phyloP scores from a whole-genome alignment of 2,329 filamentous ascomycete species.

The Alternaria novae-zelandiae region DNA sequence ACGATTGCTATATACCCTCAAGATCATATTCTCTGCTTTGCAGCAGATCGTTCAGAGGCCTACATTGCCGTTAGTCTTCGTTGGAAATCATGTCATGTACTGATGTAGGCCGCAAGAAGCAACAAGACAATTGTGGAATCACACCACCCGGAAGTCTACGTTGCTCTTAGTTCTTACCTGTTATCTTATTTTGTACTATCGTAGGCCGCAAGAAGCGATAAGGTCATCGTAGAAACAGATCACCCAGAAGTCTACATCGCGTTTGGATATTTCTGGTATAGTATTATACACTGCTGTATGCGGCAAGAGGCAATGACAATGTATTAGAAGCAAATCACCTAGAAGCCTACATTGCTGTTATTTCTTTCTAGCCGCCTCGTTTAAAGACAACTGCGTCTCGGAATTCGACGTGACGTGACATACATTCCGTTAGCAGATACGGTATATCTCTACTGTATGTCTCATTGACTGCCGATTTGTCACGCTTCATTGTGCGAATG shows the following conservation, averaged over 20 bases:
- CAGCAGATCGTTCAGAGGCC: neutral
- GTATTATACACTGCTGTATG: neutral
- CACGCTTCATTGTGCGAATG: neutral
- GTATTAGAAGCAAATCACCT: neutral
- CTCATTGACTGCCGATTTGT: neutral
- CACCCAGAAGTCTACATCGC: neutral
- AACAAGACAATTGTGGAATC: neutral
- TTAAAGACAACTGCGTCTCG: neutral
- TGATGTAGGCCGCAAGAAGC: neutral
- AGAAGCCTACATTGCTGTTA: neutral
- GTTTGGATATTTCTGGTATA: neutral
- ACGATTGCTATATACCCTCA: neutral
- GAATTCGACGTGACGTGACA: neutral
- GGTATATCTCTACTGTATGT: no score
- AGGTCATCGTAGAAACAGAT: neutral
- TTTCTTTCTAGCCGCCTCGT: neutral
- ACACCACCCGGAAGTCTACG: neutral
- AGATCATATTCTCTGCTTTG: no score
- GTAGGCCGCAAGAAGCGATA: neutral
- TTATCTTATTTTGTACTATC: neutral
- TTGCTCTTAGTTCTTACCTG: neutral
- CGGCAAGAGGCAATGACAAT: neutral
- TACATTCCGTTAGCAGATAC: neutral
- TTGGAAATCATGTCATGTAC: fast-evolving
- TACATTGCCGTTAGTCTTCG: neutral